Conservation (phyloP, 1,284 basidiomycete genomes). For the Cutaneotrichosporon sp. region DNA sequence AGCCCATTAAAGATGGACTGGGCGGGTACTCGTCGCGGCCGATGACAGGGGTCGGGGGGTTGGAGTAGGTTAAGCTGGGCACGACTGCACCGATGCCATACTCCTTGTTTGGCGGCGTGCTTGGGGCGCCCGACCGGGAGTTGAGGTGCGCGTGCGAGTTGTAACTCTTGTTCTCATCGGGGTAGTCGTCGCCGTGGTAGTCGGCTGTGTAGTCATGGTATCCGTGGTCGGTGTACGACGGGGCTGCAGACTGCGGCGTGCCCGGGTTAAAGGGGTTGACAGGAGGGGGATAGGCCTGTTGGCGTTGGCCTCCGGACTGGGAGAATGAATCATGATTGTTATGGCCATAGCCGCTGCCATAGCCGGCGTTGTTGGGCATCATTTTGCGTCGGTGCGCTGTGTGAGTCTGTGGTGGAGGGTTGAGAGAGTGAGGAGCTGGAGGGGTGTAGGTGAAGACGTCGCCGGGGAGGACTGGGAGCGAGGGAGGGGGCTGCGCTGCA, state of each 20-base stretch:
- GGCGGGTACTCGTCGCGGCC: constrained; percentile 10
- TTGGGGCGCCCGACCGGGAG: not conserved
- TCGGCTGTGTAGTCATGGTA: constrained; percentile 3
- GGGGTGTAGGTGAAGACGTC: not conserved
- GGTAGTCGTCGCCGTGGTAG: constrained; percentile 16
- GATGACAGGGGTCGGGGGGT: not conserved
- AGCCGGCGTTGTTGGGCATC: not conserved
- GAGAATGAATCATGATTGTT: constrained; percentile 2
- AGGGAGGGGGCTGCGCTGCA: not conserved
- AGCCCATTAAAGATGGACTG: not conserved
- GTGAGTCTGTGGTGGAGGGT: not conserved
- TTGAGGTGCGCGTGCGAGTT: constrained; percentile 27
- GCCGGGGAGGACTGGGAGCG: not conserved
- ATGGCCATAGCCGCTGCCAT: not conserved
- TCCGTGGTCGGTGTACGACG: not conserved
- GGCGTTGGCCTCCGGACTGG: constrained; percentile 2
- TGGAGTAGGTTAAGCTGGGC: constrained; percentile 16
- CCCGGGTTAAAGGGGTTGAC: too few relatives aligned
- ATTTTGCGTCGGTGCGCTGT: not conserved
- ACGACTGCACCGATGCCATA: constrained; percentile 36
- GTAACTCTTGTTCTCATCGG: constrained; percentile 40
- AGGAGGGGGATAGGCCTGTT: constrained; percentile 16
- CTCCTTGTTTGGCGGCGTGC: constrained; percentile 25
- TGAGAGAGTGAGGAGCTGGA: not conserved
- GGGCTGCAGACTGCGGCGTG: constrained; percentile 6